phyloP scores from a whole-genome alignment of 306 rosid species.

The Cucumis sativus region DNA sequence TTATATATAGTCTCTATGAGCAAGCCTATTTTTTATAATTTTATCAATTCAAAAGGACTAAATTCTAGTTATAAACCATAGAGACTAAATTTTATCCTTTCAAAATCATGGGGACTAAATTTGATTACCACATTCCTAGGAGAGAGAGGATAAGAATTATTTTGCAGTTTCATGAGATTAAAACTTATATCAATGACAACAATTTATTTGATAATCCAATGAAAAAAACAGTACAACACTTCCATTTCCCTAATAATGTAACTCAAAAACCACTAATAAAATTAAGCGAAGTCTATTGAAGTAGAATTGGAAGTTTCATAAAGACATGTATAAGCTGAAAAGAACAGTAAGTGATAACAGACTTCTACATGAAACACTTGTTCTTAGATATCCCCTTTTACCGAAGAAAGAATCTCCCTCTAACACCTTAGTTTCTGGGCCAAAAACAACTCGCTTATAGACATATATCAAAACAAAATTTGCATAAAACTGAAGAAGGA shows the following conservation, averaged over 20 bases:
- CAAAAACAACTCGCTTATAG: background rate
- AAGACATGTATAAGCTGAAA: background rate
- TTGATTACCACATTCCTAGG: background rate
- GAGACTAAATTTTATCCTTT: too few species aligned
- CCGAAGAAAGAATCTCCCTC: background rate
- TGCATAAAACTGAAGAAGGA: background rate
- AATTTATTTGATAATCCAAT: background rate
- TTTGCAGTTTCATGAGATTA: background rate
- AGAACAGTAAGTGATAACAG: background rate
- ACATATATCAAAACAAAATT: background rate
- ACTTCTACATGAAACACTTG: background rate
- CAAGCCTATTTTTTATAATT: too few species aligned
- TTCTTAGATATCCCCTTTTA: background rate
- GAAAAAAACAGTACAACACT: background rate
- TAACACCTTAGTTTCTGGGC: background rate
- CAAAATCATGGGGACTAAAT: too few species aligned
- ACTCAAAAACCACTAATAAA: background rate
- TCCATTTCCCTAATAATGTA: background rate
- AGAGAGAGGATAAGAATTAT: background rate
- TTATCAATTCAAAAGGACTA: too few species aligned
- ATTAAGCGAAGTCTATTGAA: background rate
- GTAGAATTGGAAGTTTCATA: background rate
- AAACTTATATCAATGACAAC: background rate
- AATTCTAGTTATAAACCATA: too few species aligned
- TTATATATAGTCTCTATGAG: too few species aligned